Evolutionary conservation across 768 basidiomycete genomes (phyloP), one percentile per base, ranked within the genome.

Genomic region (Asterophora parasitica): DNA sequence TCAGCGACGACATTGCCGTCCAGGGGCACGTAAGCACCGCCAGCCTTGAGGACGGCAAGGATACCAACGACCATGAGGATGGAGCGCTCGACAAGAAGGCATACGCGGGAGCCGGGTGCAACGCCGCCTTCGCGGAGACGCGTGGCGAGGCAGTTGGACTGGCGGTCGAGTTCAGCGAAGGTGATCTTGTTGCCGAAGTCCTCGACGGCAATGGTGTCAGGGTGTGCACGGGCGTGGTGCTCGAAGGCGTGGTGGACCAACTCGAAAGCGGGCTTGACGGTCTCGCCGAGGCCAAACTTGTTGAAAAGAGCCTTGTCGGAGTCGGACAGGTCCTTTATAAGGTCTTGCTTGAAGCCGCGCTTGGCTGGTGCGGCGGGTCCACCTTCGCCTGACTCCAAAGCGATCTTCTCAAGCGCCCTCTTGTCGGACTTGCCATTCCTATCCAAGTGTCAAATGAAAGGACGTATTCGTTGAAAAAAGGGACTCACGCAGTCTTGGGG

Each of bases 191-290:
- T 56, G 16, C 65, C 67, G 40, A 74, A 69, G 52, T 80, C 72
- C 58, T 79, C 74, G n/a, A 77, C 75, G 16, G 79, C 79, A 34
- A 75, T 60, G 8, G 63, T 61, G 31, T 72, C 58, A 2, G 78
- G 75, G 34, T 67, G 62, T 9, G 51, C 47, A 27, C 55, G 56
- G 16, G 72, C 76, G 49, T 76, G 69, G 49, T 63, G 62, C 44
- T 72, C 71, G 58, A 82, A 80, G 11, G 80, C 79, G 45, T 78
- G 74, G 53, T 81, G 78, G 16, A 81, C 66, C 52, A 72, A 76
- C 48, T 63, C 61, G 61, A 77, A 80, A 8, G 76, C 71, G n/a
- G 65, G 54, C 37, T 58, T 23, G 31, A 64, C 58, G 8, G 58
- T 60, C 41, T 64, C 56, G 34, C 77, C 79, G 27, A 73, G 63